phyloP scores from a whole-genome alignment of 208 protist genomes.

The Porcisia hertigi region DNA sequence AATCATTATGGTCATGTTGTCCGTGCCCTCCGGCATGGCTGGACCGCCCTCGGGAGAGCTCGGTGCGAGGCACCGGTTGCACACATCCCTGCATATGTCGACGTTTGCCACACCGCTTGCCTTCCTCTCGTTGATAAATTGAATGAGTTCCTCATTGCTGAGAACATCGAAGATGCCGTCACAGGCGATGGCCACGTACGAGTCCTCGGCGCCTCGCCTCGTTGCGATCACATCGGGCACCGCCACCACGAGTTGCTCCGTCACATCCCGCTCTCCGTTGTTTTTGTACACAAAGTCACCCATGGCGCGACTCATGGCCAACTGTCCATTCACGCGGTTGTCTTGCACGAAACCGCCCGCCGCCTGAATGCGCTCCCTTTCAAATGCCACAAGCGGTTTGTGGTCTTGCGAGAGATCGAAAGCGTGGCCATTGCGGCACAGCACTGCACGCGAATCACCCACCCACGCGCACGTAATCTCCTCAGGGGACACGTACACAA shows the following conservation, averaged over 20 bases:
- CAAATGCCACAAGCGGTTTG: constrained; percentile 80
- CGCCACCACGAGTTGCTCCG: constrained; percentile 80
- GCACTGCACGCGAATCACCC: constrained; percentile 91
- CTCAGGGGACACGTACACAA: constrained; percentile 64
- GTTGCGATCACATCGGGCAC: constrained; percentile 63
- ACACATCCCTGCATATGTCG: constrained; percentile 72
- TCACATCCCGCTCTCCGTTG: constrained; percentile 33
- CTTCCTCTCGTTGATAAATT: constrained; percentile 49
- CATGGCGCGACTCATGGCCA: constrained; percentile 94
- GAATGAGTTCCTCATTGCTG: constrained; percentile 79
- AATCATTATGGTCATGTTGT: constrained; percentile 93
- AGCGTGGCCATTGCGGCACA: constrained; percentile 74
- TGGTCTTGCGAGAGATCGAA: constrained; percentile 91
- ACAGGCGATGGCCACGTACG: constrained; percentile 83
- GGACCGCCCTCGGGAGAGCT: constrained; percentile 34
- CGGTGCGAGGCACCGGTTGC: constrained; percentile 71
- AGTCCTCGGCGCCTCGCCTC: constrained; percentile 44
- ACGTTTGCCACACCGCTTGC: constrained; percentile 40
- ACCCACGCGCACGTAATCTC: constrained; percentile 89
- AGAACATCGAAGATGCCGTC: constrained; percentile 92
- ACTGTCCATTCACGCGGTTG: constrained; percentile 93
- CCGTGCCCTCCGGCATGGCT: constrained; percentile 63
- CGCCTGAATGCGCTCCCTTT: constrained; percentile 81
- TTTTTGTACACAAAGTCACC: constrained; percentile 94
- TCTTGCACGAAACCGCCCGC: constrained; percentile 89